These are phyloP conservation scores for Trypanosoma boissoni DNA, from an alignment of 208 protist species.

Conservation along the genomic window DNA sequence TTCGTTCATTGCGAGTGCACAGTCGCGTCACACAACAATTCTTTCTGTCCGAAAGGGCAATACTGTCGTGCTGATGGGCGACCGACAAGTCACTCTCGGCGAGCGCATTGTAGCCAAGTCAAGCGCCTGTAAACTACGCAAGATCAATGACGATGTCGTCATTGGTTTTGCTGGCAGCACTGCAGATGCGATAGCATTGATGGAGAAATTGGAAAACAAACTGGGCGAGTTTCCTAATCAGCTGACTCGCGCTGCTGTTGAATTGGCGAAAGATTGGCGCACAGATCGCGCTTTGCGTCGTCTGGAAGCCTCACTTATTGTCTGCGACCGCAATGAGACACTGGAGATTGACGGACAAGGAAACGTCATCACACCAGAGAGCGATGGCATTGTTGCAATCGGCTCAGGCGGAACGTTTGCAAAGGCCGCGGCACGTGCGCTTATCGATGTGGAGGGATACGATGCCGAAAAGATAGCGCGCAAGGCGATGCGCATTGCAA, in stretches of 20 bases:
- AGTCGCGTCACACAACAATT: constrained; percentile 90
- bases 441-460: constrained; percentile 88
- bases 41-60: constrained; percentile 91
- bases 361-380: constrained; percentile 94
- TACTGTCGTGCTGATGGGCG: constrained; percentile 92
- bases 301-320: constrained; percentile 94
- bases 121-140: constrained; percentile 80
- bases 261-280: constrained; percentile 95
- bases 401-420: constrained; percentile 93
- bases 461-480: constrained; percentile 89
- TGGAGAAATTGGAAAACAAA: constrained; percentile 94
- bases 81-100: constrained; percentile 94
- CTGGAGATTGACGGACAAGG: constrained; percentile 94
- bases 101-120: constrained; percentile 91
- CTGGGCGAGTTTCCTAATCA: constrained; percentile 92
- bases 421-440: constrained; percentile 90
- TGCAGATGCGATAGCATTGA: constrained; percentile 94
- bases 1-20: constrained; percentile 30
- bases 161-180: constrained; percentile 94
- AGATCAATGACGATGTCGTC: constrained; percentile 76
- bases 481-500: constrained; percentile 95
- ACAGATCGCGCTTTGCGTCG: constrained; percentile 92
- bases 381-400: constrained; percentile 94
- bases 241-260: constrained; percentile 91
- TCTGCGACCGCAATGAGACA: constrained; percentile 87